Evolutionary conservation across 106 monocot genomes (phyloP).

Genomic region (Chionographis japonica): DNA sequence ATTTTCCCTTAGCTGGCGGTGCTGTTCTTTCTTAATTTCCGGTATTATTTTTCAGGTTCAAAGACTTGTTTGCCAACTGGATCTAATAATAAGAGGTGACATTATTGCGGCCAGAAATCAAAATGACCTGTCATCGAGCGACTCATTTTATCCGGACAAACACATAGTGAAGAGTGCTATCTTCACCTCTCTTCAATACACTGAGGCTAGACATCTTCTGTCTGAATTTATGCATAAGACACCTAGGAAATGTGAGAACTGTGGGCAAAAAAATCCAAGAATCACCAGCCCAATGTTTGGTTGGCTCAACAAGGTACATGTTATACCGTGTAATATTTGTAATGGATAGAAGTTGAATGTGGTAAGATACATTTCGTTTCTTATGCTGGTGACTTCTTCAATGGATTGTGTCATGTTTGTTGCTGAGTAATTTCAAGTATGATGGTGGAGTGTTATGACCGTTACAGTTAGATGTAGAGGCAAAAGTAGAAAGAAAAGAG

Average conservation of each 20-base stretch:
- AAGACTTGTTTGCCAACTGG: conserved; percentile 36
- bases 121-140: not conserved
- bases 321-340: not conserved
- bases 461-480: too few species aligned
- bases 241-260: conserved; percentile 56
- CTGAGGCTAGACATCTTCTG: conserved; percentile 47
- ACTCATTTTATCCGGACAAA: conserved; percentile 12
- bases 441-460: too few species aligned
- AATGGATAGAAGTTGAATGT: not conserved
- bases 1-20: not conserved
- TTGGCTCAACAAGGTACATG: conserved; percentile 65
- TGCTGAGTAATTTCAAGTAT: too few species aligned
- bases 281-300: conserved; percentile 56
- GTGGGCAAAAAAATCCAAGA: conserved; percentile 46
- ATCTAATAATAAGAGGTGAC: conserved; percentile 54
- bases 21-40: not conserved
- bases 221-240: conserved; percentile 38
- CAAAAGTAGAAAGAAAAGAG: too few species aligned
- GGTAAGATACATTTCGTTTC: not conserved
- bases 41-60: conserved; percentile 35
- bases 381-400: too few species aligned
- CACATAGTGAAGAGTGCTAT: not conserved
- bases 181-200: conserved; percentile 79
- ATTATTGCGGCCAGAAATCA: conserved; percentile 41
- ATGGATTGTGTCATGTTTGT: too few species aligned